Percentiles rank a stretch among this genome's conserved stretches.
Evolutionary conservation across 2,329 filamentous ascomycete species (phyloP).

Genomic region (Aspergillus sp.): DNA sequence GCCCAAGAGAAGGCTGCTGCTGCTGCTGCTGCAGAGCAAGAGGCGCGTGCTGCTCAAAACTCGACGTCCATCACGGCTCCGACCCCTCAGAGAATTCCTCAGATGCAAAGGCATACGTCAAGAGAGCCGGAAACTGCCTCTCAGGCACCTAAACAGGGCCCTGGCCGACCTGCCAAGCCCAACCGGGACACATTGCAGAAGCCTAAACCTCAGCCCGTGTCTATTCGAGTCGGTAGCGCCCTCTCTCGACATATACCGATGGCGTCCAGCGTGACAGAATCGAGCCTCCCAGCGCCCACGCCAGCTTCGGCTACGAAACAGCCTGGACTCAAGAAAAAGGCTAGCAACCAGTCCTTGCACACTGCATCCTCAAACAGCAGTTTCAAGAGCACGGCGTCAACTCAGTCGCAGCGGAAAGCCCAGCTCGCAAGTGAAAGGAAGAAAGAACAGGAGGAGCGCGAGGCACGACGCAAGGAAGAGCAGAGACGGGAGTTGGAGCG

Average conservation of each 20-base stretch:
- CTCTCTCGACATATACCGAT: conserved; percentile 46
- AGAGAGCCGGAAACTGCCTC: conserved; percentile 33
- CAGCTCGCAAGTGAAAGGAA: conserved; percentile 75
- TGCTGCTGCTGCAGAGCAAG: conserved; percentile 30
- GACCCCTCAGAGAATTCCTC: conserved; percentile 28
- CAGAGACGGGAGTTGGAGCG: conserved; percentile 79
- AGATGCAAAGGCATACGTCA: conserved; percentile 26
- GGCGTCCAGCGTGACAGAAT: conserved; percentile 57
- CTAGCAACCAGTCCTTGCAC: conserved; percentile 66
- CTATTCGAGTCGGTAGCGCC: conserved; percentile 50
- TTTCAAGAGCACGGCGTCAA: conserved; percentile 64
- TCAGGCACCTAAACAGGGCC: conserved; percentile 33
- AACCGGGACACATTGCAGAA: conserved; percentile 45
- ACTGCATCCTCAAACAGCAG: conserved; percentile 53
- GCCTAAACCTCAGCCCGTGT: conserved; percentile 48
- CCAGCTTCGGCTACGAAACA: conserved; percentile 50
- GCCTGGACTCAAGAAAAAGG: conserved; percentile 58
- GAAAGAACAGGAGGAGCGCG: conserved; percentile 80
- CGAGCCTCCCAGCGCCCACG: conserved; percentile 44
- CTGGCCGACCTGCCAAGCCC: conserved; percentile 45
- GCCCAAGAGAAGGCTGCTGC: conserved; percentile 31
- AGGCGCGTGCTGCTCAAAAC: conserved; percentile 25
- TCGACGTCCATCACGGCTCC: conserved; percentile 8
- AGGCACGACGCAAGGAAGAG: conserved; percentile 74
- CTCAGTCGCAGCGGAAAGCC: conserved; percentile 65